Conservation (phyloP, 1,284 basidiomycete species). For the Cerrena zonata region DNA sequence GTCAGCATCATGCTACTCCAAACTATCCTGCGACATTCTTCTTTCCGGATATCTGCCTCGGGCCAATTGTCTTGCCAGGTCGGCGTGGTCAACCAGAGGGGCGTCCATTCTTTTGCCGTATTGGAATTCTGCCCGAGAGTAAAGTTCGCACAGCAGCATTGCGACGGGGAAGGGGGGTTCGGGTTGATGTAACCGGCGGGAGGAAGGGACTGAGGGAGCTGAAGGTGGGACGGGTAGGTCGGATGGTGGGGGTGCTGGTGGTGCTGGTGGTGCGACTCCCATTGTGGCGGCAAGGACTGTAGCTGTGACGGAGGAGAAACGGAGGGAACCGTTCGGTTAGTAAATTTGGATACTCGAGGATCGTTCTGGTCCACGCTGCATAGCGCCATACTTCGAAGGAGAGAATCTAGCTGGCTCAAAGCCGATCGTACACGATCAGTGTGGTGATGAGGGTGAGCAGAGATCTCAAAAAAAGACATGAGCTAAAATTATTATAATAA, state of each 20-base stretch:
- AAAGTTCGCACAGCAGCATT: constrained; percentile 50
- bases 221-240: background rate
- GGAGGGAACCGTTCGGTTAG: constrained; percentile 35
- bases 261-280: background rate
- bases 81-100: constrained; percentile 58
- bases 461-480: constrained; percentile 65
- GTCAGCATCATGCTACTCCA: constrained; percentile 63
- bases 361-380: constrained; percentile 41
- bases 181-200: background rate
- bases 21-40: constrained; percentile 65
- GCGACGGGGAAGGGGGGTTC: constrained; percentile 11
- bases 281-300: background rate
- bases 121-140: constrained; percentile 50
- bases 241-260: background rate
- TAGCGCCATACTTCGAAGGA: constrained; percentile 57
- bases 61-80: constrained; percentile 56
- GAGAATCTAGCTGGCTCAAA: constrained; percentile 56
- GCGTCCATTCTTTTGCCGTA: constrained; percentile 45
- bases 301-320: constrained; percentile 13
- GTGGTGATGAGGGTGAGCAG: constrained; percentile 57
- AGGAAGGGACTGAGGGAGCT: background rate
- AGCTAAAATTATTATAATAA: constrained; percentile 37
- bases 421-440: constrained; percentile 49
- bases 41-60: constrained; percentile 60
- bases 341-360: constrained; percentile 41